Conservation (phyloP, 164 flowering plant genomes). For the Liriodendron chinense region DNA sequence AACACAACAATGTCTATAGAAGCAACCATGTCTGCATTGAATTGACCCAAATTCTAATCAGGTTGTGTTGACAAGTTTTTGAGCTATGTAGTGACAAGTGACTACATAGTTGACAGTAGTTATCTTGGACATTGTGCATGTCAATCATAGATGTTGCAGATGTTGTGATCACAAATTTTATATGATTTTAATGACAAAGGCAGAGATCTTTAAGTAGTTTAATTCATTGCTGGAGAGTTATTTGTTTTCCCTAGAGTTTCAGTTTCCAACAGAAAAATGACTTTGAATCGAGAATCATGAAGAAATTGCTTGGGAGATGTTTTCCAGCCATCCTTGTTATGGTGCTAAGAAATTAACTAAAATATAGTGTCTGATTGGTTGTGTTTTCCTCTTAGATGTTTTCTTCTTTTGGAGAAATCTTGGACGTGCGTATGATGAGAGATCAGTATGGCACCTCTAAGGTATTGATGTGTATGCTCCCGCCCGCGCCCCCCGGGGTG, state of each 20-base stretch:
- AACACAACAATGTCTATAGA: neutral
- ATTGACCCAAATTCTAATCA: neutral
- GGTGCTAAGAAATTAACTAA: neutral
- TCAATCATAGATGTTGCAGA: neutral
- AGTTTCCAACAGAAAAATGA: neutral
- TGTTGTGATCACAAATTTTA: neutral
- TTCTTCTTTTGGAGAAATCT: conserved; percentile 36
- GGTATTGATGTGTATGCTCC: conserved; percentile 17
- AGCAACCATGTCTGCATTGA: too few species aligned
- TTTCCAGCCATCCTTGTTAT: neutral
- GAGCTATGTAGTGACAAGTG: neutral
- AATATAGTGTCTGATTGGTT: neutral
- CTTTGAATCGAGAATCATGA: neutral
- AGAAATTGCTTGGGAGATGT: neutral
- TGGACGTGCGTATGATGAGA: conserved; percentile 35
- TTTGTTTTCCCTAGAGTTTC: neutral
- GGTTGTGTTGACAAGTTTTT: neutral
- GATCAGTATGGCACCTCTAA: conserved; percentile 33
- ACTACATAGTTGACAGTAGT: too few species aligned
- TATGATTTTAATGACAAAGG: neutral
- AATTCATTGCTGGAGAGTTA: neutral
- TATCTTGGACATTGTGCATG: neutral
- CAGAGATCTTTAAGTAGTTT: neutral
- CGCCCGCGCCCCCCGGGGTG: too few species aligned
- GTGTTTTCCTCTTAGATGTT: conserved; percentile 21